A percentile compares a stretch with the other conserved stretches of the same genome.
Evolutionary conservation across 805 yeast genomes (phyloP).

Genomic region (Metschnikowia amazonensis): DNA sequence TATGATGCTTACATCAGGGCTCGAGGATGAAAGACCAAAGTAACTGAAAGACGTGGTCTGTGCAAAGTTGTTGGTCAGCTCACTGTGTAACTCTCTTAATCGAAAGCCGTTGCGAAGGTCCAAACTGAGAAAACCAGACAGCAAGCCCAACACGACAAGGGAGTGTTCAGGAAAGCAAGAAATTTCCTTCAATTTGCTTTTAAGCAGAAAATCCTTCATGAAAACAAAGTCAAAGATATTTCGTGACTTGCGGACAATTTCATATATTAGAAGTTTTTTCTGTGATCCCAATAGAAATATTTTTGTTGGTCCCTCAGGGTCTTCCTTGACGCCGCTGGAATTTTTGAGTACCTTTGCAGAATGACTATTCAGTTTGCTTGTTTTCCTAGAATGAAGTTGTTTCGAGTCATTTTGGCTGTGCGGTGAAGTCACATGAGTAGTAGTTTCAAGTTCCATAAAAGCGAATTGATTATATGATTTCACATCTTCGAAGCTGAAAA

Average conservation of each 20-base stretch:
- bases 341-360: not conserved
- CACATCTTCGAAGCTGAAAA: conserved; percentile 28
- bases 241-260: conserved; percentile 27
- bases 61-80: conserved; percentile 18
- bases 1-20: conserved; percentile 27
- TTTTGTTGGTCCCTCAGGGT: not conserved
- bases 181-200: conserved; percentile 30
- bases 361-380: not conserved
- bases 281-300: conserved; percentile 28
- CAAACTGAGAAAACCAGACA: conserved; percentile 25
- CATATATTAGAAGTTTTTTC: conserved; percentile 28
- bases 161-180: conserved; percentile 9
- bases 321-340: not conserved
- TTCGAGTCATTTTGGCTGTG: not conserved
- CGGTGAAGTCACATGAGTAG: conserved; percentile 4
- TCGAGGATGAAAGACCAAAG: conserved; percentile 33
- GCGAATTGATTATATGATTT: conserved; percentile 16
- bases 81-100: conserved; percentile 18
- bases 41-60: conserved; percentile 34
- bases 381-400: not conserved
- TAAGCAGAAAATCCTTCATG: conserved; percentile 24
- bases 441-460: conserved; percentile 13
- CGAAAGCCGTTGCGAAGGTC: conserved; percentile 20
- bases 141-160: conserved; percentile 19
- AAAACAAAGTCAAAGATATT: conserved; percentile 28